Evolutionary conservation across 2,329 filamentous ascomycete genomes (phyloP), one percentile per base, ranked within the genome.

Genomic region (Penicillium sp.): DNA sequence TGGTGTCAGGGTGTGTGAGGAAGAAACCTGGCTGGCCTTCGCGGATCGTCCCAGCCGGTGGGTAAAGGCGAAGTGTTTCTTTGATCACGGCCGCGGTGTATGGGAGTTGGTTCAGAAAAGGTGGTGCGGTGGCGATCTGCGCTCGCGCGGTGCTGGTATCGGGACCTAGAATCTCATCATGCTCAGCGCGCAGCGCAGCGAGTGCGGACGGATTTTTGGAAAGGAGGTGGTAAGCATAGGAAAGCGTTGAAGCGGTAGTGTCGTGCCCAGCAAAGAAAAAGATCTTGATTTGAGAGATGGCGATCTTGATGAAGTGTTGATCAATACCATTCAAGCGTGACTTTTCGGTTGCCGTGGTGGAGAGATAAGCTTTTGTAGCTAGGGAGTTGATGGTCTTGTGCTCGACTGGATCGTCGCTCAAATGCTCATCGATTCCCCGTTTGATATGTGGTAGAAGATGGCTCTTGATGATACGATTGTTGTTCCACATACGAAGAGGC

Each of bases 71-170:
- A 2, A 79, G 61, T 0, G 67, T 65, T 52, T 80, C 76, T 39
- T 75, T 75, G 44, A 76, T 68, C 1, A 76, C 66, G 14, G 73
- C 74, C 1, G 63, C 62, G 1, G 73, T 75, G 51, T 75, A 77
- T 0, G 66, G 59, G 26, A 79, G 44, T 3, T 27, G 62, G 22
- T 67, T 60, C 46, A 73, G 73, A 23, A 77, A 57, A 2, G 59
- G 20, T 59, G 57, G 11, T 64, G 68, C 26, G 68, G 57, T 4
- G 56, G 49, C 25, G 54, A 27, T 72, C 34, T 41, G 44, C 2
- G 42, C 25, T n/a, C 40, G 32, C 2, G 45, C 28, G 1, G 60
- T 62, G 0, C 60, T 64, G 1, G 64, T 51, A 22, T 72, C 64
- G 0, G 65, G 37, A 6, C 73, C 70, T 26, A 80, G 71, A 6